phyloP scores from a whole-genome alignment of 2,329 filamentous ascomycete species.

The Alternaria atra region DNA sequence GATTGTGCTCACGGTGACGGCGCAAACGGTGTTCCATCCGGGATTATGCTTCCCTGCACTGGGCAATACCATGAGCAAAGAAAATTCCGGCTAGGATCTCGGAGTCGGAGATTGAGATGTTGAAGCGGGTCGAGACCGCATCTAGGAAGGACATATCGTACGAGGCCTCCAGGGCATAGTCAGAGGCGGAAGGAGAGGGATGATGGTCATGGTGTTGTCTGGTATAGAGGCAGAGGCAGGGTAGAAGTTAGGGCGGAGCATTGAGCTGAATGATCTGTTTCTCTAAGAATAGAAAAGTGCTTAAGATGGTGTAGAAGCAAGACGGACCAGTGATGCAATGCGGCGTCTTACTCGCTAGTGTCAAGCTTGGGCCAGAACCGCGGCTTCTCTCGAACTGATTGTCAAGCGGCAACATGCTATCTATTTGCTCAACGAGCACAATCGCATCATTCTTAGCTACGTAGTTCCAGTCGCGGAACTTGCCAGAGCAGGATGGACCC shows the following conservation, averaged over 20 bases:
- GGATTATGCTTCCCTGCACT: no score
- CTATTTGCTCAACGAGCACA: conserved; percentile 3
- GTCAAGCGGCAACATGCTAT: conserved; percentile 2
- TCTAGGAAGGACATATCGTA: no score
- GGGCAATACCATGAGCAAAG: no score
- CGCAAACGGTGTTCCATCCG: no score
- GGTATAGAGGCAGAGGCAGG: background rate
- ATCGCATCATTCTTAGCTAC: conserved; percentile 9
- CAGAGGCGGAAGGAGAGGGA: background rate
- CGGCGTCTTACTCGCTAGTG: conserved; percentile 9
- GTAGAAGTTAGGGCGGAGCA: background rate
- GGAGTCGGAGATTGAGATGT: no score
- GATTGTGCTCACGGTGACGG: no score
- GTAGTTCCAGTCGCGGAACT: conserved; percentile 24
- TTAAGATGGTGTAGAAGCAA: background rate
- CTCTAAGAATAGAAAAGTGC: background rate
- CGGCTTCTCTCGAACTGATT: conserved; percentile 5
- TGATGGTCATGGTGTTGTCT: background rate
- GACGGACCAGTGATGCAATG: conserved; percentile 6
- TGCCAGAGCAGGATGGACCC: conserved; percentile 29
- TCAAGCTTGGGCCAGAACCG: conserved; percentile 12
- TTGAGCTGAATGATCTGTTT: background rate
- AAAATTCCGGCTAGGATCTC: no score
- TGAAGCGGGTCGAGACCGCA: no score
- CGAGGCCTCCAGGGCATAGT: background rate